Evolutionary conservation across 2,329 filamentous ascomycete genomes (phyloP), one percentile per base, ranked within the genome.

Genomic region (Apiospora hydei): DNA sequence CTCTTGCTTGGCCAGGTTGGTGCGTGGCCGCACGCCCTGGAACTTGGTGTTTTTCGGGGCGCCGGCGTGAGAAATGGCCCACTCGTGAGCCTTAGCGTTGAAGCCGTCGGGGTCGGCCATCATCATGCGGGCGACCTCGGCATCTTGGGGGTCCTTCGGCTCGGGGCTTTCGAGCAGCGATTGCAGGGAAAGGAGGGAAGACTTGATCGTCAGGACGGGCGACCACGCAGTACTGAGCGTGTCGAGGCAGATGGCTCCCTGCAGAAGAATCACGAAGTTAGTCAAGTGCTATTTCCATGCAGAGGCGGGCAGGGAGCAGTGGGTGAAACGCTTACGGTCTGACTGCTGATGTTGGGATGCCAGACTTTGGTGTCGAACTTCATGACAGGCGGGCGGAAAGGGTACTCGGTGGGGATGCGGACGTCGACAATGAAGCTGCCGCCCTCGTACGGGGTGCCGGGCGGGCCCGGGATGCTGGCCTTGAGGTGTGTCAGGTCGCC

Each of bases 171-270:
- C 94, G 78, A 99, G 93, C 24, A 99, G 90, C 76, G 95, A 96
- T 82, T 98, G 95, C 44, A 99, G 88, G 41, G 95, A 98, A 72
- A 99, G 91, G 66, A 99, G 90, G 49, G 96, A 94, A 26, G 94
- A 97, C 84, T 98, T 98, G 82, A 99, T 96, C 18, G 96, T 99
- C 73, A 98, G 89, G 34, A 99, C 95, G 0, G 96, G 96, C 7
- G 96, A 98, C 96, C 96, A 99, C 77, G 93, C 94, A 16, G 89
- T 89, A 13, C 93, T 92, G 21, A 99, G 89, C 0, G 95, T 98
- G 81, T 99, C 96, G 71, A 99, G 91, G 80, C 96, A 99, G 81
- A 99, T 99, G 38, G 95, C 96, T 71, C 96, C 96, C 94, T 98
- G 74, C 11, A 26, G 38, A 10, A 26, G 38, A 26, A 38, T 70